These are phyloP conservation scores for Taiwanofungus camphoratus DNA, from an alignment of 1,284 basidiomycete species.

Conservation along the genomic window DNA sequence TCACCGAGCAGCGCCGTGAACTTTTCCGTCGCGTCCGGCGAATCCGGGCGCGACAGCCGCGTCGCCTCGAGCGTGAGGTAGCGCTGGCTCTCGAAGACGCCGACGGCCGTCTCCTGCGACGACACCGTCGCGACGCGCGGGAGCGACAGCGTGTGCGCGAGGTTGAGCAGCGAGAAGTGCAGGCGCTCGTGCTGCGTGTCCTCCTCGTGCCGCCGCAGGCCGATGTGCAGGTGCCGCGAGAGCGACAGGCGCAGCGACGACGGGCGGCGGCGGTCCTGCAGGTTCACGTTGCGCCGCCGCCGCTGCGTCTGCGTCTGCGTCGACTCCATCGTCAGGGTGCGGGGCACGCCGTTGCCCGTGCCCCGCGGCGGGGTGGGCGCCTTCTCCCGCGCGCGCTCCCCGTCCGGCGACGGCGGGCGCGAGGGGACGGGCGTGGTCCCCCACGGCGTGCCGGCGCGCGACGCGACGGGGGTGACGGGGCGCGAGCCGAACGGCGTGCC, in stretches of 20 bases:
- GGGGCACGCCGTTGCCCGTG: conserved; percentile 1
- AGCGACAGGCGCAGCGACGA: conserved; percentile 18
- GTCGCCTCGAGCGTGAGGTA: conserved; percentile 74
- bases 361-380: conserved; percentile 2
- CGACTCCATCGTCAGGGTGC: too few species aligned
- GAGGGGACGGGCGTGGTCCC: conserved; percentile 6
- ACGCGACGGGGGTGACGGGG: conserved; percentile 13
- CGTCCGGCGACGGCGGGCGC: conserved; percentile 4
- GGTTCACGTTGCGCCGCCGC: conserved; percentile 10
- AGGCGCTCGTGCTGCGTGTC: conserved; percentile 20
- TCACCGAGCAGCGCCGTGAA: conserved; percentile 49
- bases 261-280: conserved; percentile 3
- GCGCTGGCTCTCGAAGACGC: conserved; percentile 74
- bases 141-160: conserved; percentile 21
- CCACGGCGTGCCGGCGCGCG: conserved; percentile 21
- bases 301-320: background rate
- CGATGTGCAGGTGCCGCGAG: conserved; percentile 18
- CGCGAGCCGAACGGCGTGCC: conserved; percentile 28
- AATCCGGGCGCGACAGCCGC: conserved; percentile 46
- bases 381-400: too few species aligned
- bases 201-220: conserved; percentile 17
- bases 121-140: conserved; percentile 10
- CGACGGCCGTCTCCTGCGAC: conserved; percentile 56
- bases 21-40: conserved; percentile 44
- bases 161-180: conserved; percentile 25